phyloP scores from a whole-genome alignment of 345 rosid species.

The Carallia brachiata region DNA sequence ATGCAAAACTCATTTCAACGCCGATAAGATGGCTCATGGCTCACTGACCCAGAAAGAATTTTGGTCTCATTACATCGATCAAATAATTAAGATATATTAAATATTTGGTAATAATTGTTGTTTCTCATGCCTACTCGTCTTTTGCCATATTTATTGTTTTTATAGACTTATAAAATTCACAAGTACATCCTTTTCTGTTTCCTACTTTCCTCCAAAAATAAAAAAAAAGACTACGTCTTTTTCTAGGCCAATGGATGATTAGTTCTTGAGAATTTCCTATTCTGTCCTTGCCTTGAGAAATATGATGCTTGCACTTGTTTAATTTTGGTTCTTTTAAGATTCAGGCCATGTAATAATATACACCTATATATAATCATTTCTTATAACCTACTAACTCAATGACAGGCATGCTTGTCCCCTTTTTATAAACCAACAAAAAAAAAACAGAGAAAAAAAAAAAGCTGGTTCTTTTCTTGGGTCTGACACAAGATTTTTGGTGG shows the following conservation, averaged over 20 bases:
- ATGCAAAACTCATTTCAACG: conserved; percentile 17
- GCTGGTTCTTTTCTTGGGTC: conserved; percentile 35
- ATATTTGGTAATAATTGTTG: conserved; percentile 6
- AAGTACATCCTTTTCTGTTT: background rate
- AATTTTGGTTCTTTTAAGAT: conserved; percentile 36
- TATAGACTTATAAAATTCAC: background rate
- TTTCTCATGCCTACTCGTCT: background rate
- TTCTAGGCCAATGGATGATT: conserved; percentile 22
- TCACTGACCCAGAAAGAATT: conserved; percentile 22
- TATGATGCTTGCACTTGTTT: conserved; percentile 23
- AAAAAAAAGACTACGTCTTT: background rate
- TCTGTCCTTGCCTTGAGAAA: conserved; percentile 29
- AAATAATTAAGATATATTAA: conserved; percentile 9
- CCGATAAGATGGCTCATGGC: conserved; percentile 6
- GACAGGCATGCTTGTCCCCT: conserved; percentile 65
- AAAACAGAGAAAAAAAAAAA: conserved; percentile 7
- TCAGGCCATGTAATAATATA: conserved; percentile 10
- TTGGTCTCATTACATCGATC: conserved; percentile 12
- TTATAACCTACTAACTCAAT: conserved; percentile 23
- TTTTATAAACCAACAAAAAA: conserved; percentile 38
- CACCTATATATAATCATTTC: conserved; percentile 25
- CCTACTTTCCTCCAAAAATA: too few species aligned
- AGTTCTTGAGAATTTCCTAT: conserved; percentile 24
- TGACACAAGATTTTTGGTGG: conserved; percentile 50
- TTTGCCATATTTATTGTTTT: background rate